Evolutionary conservation across 768 basidiomycete species (phyloP), one percentile per base, ranked within the genome.

Genomic region (Lactarius tabidus): DNA sequence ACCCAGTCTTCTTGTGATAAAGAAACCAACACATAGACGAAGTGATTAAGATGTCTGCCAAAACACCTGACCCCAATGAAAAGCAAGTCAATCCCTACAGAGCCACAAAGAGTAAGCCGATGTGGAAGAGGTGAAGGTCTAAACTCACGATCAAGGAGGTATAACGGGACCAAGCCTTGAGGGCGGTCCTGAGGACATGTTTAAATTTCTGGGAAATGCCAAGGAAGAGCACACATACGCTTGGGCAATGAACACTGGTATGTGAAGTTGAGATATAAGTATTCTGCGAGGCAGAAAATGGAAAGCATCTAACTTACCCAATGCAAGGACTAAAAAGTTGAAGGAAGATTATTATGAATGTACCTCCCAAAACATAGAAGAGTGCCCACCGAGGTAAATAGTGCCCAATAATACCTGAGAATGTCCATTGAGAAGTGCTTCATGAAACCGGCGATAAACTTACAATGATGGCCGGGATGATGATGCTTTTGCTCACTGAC

Each of bases 31-130:
- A 82, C 61, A 84, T 76, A 18, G 81, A 74, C 51, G 73, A 66
- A 1, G 82, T 82, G 55, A 84, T 83, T 61, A 82, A 74, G 63
- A 83, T 75, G 68, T 84, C 82, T 9, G 82, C 78, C 14, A 78
- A 78, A n/a, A 80, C 80, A 28, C 82, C 80, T 62, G 80, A 79
- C 39, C 82, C 81, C 18, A 75, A 38, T 2, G 82, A 82, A 33
- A 77, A 67, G 68, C 78, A 80, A 6, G 82, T 82, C 20, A 84
- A 77, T 82, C 82, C 82, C 82, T 78, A 58, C 14, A 17, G 23
- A n/a, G 18, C 53, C 29, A 23, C n/a, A n/a, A n/a, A 43, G 43
- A 23, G n/a, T n/a, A 12, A 60, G 48, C 15, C 14, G 7, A 12
- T 17, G 28, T 36, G 18, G 28, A 59, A n/a, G 55, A 20, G 33